Evolutionary conservation across 306 rosid genomes (phyloP), one percentile per base, ranked within the genome.

Genomic region (Cucumis hystrix): DNA sequence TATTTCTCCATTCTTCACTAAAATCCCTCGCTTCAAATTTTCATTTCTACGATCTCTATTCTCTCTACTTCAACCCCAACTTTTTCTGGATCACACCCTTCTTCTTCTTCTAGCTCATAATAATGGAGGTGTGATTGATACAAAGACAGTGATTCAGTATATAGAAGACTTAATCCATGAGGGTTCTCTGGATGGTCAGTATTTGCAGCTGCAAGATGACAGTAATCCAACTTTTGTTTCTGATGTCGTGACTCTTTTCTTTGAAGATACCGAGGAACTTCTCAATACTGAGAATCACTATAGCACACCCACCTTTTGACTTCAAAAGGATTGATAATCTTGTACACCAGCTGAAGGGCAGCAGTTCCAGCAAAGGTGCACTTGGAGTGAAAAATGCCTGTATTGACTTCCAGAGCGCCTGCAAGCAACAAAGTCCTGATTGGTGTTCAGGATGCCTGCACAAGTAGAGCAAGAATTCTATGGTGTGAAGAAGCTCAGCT

Each of bases 281-380:
- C 96, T 96, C 79, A 87, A 84, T 83, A 85, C 93, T 96, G 74
- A 81, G 96, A 69, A 73, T 80, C 79, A 88, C 96, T 79, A 75
- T 96, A 28, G 90, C 88, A 77, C 98, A 89, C 77, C 83, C 83
- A 75, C 75, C 41, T 67, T 89, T 91, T 69, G 97, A 96, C 83
- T 96, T 89, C 92, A 88, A 83, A 86, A 88, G 80, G 83, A 88
- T 92, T 82, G 99, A 92, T 89, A 91, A 97, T 51, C 93, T 87
- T 87, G 98, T 91, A 78, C 98, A 96, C 87, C 98, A 91, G 84
- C 83, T 96, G 51, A 96, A 96, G 91, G 98, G 99, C 51, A 96
- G 98, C 86, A 92, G 97, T 85, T 90, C 99, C 78, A 96, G 99
- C 49, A 43, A 1, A 43, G 49, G 49, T 9, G 49, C 49, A 43